phyloP scores from a whole-genome alignment of 2,329 filamentous ascomycete species.

The Grosmannia clavigera region DNA sequence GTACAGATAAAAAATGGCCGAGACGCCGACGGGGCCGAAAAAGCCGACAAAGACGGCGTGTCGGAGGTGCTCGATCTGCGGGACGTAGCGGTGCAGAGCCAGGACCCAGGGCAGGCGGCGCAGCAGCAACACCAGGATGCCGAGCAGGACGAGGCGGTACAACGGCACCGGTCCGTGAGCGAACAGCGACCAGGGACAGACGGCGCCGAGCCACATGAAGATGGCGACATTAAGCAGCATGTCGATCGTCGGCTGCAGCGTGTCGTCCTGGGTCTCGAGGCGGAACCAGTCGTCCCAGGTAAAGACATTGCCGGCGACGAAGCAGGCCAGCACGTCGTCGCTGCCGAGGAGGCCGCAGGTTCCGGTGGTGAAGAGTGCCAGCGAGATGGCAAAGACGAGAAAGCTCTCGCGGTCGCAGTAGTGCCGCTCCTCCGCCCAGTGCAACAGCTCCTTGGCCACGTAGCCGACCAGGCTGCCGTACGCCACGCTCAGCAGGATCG shows the following conservation, averaged over 20 bases:
- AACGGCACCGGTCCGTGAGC: constrained; percentile 52
- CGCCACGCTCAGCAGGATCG: constrained; percentile 61
- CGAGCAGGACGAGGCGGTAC: constrained; percentile 60
- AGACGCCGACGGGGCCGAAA: constrained; percentile 88
- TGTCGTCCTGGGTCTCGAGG: constrained; percentile 76
- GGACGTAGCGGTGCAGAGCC: constrained; percentile 60
- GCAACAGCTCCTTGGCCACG: constrained; percentile 68
- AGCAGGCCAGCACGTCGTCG: constrained; percentile 84
- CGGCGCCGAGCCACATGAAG: constrained; percentile 84
- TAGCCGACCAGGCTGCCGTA: constrained; percentile 72
- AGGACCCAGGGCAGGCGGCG: constrained; percentile 68
- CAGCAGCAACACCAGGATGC: constrained; percentile 63
- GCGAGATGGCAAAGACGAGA: constrained; percentile 70
- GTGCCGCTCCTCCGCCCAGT: constrained; percentile 69
- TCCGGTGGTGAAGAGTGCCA: constrained; percentile 77
- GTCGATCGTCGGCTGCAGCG: constrained; percentile 85
- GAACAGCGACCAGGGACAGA: constrained; percentile 71
- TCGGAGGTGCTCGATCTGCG: constrained; percentile 59
- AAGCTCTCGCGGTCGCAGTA: constrained; percentile 84
- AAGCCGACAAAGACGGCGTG: constrained; percentile 84
- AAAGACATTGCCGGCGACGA: constrained; percentile 82
- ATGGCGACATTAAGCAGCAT: constrained; percentile 84
- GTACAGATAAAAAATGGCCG: constrained; percentile 82
- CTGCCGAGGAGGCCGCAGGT: constrained; percentile 80
- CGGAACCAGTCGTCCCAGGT: constrained; percentile 95